Percentiles rank a stretch among this genome's conserved stretches.
These are phyloP conservation scores for Aspergillus ochraceus DNA, from an alignment of 2,329 filamentous ascomycete species.

Conservation along the genomic window DNA sequence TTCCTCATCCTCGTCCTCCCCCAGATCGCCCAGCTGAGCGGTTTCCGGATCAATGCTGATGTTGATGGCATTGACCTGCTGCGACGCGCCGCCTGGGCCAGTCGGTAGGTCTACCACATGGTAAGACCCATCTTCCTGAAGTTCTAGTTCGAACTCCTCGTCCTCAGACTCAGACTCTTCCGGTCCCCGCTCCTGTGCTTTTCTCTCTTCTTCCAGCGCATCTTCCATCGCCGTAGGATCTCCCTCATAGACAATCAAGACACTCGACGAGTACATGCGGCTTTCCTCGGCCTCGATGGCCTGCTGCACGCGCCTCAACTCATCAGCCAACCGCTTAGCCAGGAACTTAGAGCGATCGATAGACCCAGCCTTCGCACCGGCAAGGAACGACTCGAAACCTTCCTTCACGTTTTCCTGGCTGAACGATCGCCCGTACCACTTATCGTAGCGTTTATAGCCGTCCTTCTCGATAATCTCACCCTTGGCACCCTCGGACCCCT, in stretches of 20 bases:
- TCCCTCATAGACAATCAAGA: constrained; percentile 67
- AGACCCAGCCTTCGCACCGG: constrained; percentile 42
- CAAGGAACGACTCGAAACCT: constrained; percentile 60
- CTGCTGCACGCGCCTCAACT: constrained; percentile 46
- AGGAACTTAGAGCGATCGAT: constrained; percentile 47
- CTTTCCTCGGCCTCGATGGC: constrained; percentile 59
- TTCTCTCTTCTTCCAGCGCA: constrained; percentile 47
- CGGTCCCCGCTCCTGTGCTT: constrained; percentile 24
- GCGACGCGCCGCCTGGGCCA: constrained; percentile 27
- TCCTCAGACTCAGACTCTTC: constrained; percentile 36
- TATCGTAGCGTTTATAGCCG: constrained; percentile 62
- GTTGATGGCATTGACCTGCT: constrained; percentile 29
- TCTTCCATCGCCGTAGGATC: constrained; percentile 56
- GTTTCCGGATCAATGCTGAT: constrained; percentile 37
- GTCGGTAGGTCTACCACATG: constrained; percentile 33
- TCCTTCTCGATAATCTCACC: constrained; percentile 47
- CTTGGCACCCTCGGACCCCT: constrained; percentile 49
- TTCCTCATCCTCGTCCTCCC: constrained; percentile 57
- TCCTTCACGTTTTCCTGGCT: constrained; percentile 55
- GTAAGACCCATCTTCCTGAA: constrained; percentile 30
- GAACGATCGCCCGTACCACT: constrained; percentile 64
- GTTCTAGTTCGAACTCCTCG: constrained; percentile 27
- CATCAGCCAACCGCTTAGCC: constrained; percentile 40
- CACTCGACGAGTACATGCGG: constrained; percentile 66
- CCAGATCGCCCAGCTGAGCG: constrained; percentile 48